phyloP scores from a whole-genome alignment of 768 basidiomycete genomes.

The Arthromyces matolae region DNA sequence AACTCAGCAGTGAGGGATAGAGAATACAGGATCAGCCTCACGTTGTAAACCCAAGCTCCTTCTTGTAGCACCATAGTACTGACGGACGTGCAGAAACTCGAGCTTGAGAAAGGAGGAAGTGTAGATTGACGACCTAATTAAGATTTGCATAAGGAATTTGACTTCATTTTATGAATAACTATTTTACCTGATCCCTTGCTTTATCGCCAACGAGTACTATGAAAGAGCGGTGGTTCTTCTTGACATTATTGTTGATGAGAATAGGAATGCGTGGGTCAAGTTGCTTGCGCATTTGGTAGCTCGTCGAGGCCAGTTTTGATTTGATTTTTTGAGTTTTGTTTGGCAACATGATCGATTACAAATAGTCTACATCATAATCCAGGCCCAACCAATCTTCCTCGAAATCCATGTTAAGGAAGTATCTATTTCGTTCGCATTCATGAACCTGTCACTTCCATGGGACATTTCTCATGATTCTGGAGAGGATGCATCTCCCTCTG shows the following conservation, averaged over 20 bases:
- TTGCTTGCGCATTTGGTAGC: constrained; percentile 83
- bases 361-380: no score
- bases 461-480: no score
- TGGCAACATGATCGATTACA: constrained; percentile 8
- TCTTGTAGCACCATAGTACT: constrained; percentile 99
- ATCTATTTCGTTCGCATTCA: no score
- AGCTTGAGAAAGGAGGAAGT: constrained; percentile 90
- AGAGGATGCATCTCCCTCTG: constrained; percentile 44
- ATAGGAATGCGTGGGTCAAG: constrained; percentile 91
- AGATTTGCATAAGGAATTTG: no score
- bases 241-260: constrained; percentile 91
- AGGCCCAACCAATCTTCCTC: no score
- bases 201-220: constrained; percentile 95
- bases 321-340: no score
- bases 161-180: no score
- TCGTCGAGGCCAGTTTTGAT: neutral
- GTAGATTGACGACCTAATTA: constrained; percentile 83
- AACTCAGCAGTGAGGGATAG: constrained; percentile 3
- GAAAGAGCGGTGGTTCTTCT: constrained; percentile 90
- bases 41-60: constrained; percentile 95
- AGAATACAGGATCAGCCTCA: no score
- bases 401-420: no score
- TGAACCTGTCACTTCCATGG: no score
- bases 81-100: constrained; percentile 85
- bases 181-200: constrained; percentile 84